Base-by-base conservation (phyloP, 2,329 filamentous ascomycete species). In the Hortaea sp. region DNA sequence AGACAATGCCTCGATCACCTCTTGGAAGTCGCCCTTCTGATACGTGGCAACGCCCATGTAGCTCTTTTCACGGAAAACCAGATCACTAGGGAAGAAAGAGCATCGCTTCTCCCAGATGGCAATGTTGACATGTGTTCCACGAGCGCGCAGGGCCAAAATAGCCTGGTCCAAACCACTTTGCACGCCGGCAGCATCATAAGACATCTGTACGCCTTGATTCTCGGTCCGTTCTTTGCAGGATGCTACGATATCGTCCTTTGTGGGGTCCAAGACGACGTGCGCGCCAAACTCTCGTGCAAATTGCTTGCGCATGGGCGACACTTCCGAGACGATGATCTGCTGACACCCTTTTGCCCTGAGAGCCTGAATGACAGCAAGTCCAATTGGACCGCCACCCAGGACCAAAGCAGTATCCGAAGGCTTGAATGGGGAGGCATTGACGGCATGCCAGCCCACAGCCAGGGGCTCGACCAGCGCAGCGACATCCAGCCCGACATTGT, bases 81-180 rank as follows among this genome's bases (percentile, higher is more conserved):
- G 61, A 47, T 72, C 67, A 46, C 76, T 77, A 4, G 73, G 71
- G 31, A 64, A 62, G 38, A 77, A 65, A 0, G 64, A 66, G 40
- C 67, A 70, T n/a, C 67, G 59, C 57, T 75, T 74, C 59, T 75
- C 73, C 73, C 73, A 76, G 34, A 78, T 72, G 6, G 74, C 75
- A 43, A 77, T 74, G 46, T 77, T 77, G 46, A 77, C 68, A 29
- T 76, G 63, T 2, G 71, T 75, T 3, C 74, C 74, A 39, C 71
- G 56, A 9, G 72, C 71, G 35, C 72, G 67, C 30, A 74, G 63
- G 0, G 72, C 69, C 35, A 69, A 65, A 9, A 77, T 63, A 1
- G 71, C 74, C 44, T 67, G 61, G 44, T 76, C 69, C 5, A 77
- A 63, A 6, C 68, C 72, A 4, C 65, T 55, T 53, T 77, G 75